phyloP scores from a whole-genome alignment of 306 rosid genomes.

The Vigna angularis region DNA sequence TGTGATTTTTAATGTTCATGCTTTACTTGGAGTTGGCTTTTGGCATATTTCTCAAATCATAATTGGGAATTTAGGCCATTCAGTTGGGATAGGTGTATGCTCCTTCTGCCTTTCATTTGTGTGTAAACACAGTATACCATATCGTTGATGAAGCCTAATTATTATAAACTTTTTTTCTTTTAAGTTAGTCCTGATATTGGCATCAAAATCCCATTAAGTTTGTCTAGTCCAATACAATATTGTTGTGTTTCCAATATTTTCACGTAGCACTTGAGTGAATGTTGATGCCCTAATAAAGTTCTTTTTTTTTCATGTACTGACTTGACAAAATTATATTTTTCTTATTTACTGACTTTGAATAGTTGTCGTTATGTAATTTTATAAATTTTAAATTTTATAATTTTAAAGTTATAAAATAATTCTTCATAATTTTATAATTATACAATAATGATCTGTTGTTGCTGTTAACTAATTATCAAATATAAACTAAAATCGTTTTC shows the following conservation, averaged over 20 bases:
- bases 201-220: background rate
- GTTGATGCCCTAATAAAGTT: no score
- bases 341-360: no score
- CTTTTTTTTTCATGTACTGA: no score
- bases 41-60: slow-evolving; percentile 9
- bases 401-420: no score
- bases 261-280: background rate
- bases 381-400: no score
- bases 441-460: background rate
- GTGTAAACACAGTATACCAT: background rate
- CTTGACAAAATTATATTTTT: no score
- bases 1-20: slow-evolving; percentile 1
- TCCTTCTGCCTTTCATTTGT: background rate
- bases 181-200: background rate
- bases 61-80: background rate
- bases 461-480: background rate
- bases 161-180: background rate
- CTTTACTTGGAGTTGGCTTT: slow-evolving; percentile 16
- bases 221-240: background rate
- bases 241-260: background rate
- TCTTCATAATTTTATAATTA: background rate
- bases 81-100: slow-evolving; percentile 6
- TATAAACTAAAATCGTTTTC: no score
- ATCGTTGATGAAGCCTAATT: background rate
- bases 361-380: no score